Percentiles rank a stretch among this genome's conserved stretches.
These are phyloP conservation scores for Colletotrichum sp. DNA, from an alignment of 2,329 filamentous ascomycete genomes.

Conservation along the genomic window DNA sequence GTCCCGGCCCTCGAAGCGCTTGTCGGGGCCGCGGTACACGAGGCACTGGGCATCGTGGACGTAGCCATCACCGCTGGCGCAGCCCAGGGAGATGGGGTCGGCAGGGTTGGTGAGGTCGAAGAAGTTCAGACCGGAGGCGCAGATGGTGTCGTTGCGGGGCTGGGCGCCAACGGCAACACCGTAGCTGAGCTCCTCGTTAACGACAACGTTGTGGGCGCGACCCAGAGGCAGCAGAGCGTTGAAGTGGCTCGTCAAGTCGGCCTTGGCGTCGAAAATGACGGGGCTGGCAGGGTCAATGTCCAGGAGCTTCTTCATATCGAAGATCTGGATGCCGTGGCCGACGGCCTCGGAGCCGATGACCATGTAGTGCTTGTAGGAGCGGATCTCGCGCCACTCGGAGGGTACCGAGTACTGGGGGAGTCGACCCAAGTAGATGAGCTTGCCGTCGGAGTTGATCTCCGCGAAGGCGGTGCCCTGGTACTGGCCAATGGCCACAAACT, in stretches of 20 bases:
- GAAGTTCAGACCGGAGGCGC: constrained; percentile 59
- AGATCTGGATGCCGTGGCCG: constrained; percentile 63
- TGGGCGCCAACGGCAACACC: constrained; percentile 48
- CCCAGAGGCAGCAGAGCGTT: constrained; percentile 29
- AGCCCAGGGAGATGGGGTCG: constrained; percentile 58
- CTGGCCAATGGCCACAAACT: constrained; percentile 50
- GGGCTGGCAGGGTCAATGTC: constrained; percentile 45
- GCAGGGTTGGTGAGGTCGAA: constrained; percentile 60
- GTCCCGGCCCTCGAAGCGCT: constrained; percentile 49
- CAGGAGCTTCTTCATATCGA: constrained; percentile 62
- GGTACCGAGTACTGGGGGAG: constrained; percentile 28
- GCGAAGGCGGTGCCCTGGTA: constrained; percentile 50
- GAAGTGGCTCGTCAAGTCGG: constrained; percentile 37
- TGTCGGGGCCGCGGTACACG: constrained; percentile 57
- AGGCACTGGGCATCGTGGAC: constrained; percentile 67
- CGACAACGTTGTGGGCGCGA: constrained; percentile 52
- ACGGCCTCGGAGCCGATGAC: constrained; percentile 44
- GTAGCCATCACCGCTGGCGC: constrained; percentile 59
- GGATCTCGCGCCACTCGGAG: constrained; percentile 38
- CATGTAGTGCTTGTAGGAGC: constrained; percentile 39
- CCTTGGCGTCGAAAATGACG: constrained; percentile 31
- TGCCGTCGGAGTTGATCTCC: constrained; percentile 45
- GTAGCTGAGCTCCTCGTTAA: constrained; percentile 52
- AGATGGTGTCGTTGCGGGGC: constrained; percentile 42
- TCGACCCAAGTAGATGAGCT: constrained; percentile 47